Evolutionary conservation across 2,329 filamentous ascomycete genomes (phyloP).

Genomic region (Pleomassaria siparia): DNA sequence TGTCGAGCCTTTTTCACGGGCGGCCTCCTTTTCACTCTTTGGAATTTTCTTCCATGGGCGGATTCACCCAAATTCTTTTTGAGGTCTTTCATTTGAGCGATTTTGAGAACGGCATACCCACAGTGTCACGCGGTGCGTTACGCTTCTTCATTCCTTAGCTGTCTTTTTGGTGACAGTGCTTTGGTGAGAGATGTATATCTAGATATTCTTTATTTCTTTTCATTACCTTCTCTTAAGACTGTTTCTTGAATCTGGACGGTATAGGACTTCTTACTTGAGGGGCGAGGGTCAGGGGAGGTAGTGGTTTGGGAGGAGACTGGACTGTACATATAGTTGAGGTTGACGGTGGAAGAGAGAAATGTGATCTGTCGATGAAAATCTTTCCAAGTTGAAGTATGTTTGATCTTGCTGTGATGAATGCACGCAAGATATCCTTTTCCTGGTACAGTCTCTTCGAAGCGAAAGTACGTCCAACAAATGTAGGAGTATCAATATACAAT

Average conservation of each 20-base stretch:
- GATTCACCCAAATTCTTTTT: not conserved
- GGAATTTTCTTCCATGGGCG: not conserved
- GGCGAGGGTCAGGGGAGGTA: too few relatives aligned
- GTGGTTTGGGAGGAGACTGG: not conserved
- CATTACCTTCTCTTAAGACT: not conserved
- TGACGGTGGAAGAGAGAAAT: too few relatives aligned
- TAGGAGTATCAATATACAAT: constrained; percentile 34
- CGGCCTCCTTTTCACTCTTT: not conserved
- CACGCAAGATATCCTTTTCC: not conserved
- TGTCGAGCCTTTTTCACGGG: not conserved
- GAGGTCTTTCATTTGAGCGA: not conserved
- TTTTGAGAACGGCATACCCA: not conserved
- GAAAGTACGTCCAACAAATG: not conserved
- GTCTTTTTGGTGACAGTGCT: not conserved
- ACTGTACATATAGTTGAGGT: too few relatives aligned
- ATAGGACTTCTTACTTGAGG: too few relatives aligned
- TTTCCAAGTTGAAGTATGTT: too few relatives aligned
- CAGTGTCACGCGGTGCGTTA: constrained; percentile 6
- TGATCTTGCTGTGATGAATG: too few relatives aligned
- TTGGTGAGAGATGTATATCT: not conserved
- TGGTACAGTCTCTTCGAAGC: not conserved
- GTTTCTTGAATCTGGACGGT: too few relatives aligned
- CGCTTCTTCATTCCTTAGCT: constrained; percentile 2
- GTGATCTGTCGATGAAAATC: too few relatives aligned
- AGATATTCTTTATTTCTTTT: not conserved